Percentiles rank a stretch among this genome's conserved stretches.
Conservation (phyloP, 2,329 filamentous ascomycete species). For the Dissoconium aciculare region DNA sequence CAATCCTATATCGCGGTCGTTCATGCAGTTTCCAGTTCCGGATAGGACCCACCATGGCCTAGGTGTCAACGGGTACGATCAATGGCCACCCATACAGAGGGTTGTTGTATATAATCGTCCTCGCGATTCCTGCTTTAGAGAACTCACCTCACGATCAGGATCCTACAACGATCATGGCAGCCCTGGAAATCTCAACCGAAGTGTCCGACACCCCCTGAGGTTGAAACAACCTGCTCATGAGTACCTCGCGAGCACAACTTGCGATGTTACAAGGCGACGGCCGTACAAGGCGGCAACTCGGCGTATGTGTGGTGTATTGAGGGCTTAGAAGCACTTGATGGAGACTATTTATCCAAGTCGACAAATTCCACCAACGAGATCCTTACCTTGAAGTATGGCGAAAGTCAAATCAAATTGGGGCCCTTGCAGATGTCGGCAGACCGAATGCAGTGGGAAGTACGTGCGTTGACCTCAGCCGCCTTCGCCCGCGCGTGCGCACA, state of each 20-base stretch:
- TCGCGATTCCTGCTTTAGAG: no score
- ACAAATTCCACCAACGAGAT: neutral
- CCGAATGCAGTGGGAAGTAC: conserved; percentile 5
- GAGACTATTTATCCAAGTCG: neutral
- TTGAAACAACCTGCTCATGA: conserved; percentile 5
- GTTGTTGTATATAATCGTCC: no score
- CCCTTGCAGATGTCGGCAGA: conserved; percentile 3
- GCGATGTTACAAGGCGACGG: conserved; percentile 3
- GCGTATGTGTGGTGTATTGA: conserved; percentile 7
- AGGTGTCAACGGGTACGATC: no score
- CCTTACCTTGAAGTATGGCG: conserved; percentile 7
- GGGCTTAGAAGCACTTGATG: conserved; percentile 2
- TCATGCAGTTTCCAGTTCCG: no score
- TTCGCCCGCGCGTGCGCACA: conserved; percentile 2
- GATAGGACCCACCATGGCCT: no score
- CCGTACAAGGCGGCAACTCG: conserved; percentile 6
- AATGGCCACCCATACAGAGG: no score
- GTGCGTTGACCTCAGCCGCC: conserved; percentile 2
- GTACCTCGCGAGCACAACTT: conserved; percentile 5
- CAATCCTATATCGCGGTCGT: no score
- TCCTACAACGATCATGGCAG: no score
- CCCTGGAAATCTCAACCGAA: conserved; percentile 3
- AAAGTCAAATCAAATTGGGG: conserved; percentile 3
- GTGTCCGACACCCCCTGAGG: conserved; percentile 4
- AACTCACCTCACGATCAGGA: no score